Base-by-base conservation (phyloP, 1,284 basidiomycete species). In the Termitomyces sp. region DNA sequence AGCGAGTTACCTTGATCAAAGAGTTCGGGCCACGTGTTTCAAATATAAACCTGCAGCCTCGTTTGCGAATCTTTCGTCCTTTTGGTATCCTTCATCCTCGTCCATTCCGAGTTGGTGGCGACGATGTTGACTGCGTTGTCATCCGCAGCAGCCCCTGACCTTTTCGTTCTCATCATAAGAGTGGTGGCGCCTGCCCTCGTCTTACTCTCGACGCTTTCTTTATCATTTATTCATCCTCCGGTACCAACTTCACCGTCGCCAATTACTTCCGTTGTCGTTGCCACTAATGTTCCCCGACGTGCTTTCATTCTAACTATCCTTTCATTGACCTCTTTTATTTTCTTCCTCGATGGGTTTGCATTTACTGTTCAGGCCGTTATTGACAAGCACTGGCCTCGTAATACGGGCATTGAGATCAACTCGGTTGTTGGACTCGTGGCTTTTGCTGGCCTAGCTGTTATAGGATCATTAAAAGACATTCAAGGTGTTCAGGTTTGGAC, bases 271-370 rank as follows among this genome's bases (percentile, higher is more conserved):
- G 88, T 92, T 67, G 82, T 92, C 67, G 81, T 90, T 64, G 80
- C 85, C 53, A 78, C 81, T 58, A 75, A 76, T 54, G 73, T 83
- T 53, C 90, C 90, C 44, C 85, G 91, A 68, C 82, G 86, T 55
- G 79, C 80, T 50, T 70, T 84, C 60, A 90, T 93, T 67, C 76
- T 91, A 53, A 69, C 75, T 51, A 73, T 91, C 61, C 76, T 92
- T 51, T 81, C 84, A 54, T 74, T 91, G 50, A 65, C 84, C 70
- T 84, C 94, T 74, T 61, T 95, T 73, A 78, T 94, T 69, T 84
- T 92, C 81, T 82, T 99, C 75, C 73, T 94, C 72, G 81, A 99
- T 79, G 78, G 95, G 54, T 71, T 88, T 49, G 74, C 83, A 7
- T 86, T 88, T 63, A 80, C 85, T 49, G 68, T 81, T 21, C 79